Evolutionary conservation across 768 basidiomycete species (phyloP), one percentile per base, ranked within the genome.

Genomic region (Phallus indusiatus): DNA sequence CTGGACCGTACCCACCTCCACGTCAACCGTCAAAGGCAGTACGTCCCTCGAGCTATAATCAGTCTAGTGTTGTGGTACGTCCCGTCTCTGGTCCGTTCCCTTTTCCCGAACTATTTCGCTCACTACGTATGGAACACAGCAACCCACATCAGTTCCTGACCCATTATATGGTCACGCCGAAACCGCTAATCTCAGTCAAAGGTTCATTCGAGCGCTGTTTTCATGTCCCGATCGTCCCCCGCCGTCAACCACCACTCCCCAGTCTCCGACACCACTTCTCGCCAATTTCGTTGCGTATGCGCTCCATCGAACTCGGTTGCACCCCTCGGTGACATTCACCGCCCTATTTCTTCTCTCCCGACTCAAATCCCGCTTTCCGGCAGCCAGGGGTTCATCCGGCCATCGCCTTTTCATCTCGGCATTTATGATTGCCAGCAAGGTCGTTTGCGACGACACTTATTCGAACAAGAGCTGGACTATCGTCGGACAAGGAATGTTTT

Each of bases 391-490:
- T 11, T 92, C 90, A 1, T 92, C 89, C 0, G 92, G 92, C 20
- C 91, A 96, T 68, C 81, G 91, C 0, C 74, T 96, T 14, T 94
- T 93, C 73, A 88, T 94, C 49, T 91, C 90, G 1, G 90, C 91
- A 0, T 91, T 92, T 71, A 94, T 94, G 91, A 90, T 94, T 67
- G 83, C 89, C 2, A 86, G 84, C 10, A 92, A 92, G 67, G 87
- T 93, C n/a, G 87, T 92, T 53, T 93, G 91, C 72, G 73, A 94
- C 74, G 91, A 94, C 65, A 94, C 90, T 0, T 94, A 94, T 69
- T 90, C 88, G 16, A 94, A 94, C 79, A 91, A 92, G 68, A 89
- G 87, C 0, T 94, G 92, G 92, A 81, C 83, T 5, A 87, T 94
- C 49, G 92, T 94, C 46, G 91, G 88, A 0, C 90, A 94, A 70